Conservation (phyloP, 331 rosid species). For the Dryas integrifolia region DNA sequence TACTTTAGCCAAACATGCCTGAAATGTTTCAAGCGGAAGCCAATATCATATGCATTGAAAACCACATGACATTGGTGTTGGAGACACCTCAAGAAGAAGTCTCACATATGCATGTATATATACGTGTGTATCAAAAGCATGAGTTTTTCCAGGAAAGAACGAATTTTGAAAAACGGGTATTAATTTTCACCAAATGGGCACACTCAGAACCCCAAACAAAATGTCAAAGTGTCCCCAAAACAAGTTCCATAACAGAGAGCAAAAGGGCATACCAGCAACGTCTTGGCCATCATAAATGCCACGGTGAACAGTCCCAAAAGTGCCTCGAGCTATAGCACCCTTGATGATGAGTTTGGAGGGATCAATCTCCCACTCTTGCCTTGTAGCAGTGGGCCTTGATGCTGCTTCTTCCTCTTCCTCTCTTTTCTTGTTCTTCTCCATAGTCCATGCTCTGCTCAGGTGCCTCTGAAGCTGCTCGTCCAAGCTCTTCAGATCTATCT, state of each 20-base stretch:
- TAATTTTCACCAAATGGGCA: background rate
- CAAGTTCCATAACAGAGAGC: constrained; percentile 11
- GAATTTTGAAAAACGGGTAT: constrained; percentile 24
- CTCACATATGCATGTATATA: background rate
- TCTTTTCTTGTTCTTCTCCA: constrained; percentile 82
- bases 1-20: background rate
- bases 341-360: constrained; percentile 82
- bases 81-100: background rate
- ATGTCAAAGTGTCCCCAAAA: background rate
- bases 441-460: constrained; percentile 81
- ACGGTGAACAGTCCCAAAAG: constrained; percentile 98
- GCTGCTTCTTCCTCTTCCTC: constrained; percentile 17
- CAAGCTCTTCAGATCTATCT: constrained; percentile 98
- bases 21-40: background rate
- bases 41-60: background rate
- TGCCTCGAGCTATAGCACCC: constrained; percentile 86
- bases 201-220: background rate
- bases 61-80: background rate
- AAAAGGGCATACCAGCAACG: constrained; percentile 65
- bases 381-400: constrained; percentile 29
- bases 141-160: constrained; percentile 10
- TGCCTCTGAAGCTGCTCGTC: constrained; percentile 97
- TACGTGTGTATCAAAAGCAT: background rate
- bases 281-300: constrained; percentile 90
- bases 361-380: constrained; percentile 99